A percentile compares a stretch with the other conserved stretches of the same genome.
phyloP scores from a whole-genome alignment of 2,329 filamentous ascomycete genomes.

The Sporothrix protearum region DNA sequence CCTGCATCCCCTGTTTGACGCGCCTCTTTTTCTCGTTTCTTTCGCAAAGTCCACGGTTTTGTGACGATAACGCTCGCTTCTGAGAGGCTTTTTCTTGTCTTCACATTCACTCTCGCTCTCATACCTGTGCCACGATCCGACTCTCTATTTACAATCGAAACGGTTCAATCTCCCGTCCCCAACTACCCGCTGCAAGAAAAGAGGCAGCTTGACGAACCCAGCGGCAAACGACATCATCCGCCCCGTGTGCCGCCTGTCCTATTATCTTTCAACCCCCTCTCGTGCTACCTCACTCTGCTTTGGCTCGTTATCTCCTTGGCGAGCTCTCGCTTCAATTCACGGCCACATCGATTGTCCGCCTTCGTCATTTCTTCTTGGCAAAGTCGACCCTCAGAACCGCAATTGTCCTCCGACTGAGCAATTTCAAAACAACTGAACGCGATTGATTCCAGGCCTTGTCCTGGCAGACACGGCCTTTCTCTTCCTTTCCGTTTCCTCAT shows the following conservation, averaged over 20 bases:
- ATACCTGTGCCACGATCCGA: not conserved
- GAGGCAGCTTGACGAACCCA: not conserved
- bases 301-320: not conserved
- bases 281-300: not conserved
- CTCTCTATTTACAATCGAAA: not conserved
- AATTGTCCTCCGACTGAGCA: not conserved
- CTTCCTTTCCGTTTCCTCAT: not conserved
- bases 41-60: not conserved
- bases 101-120: not conserved
- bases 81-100: too few species aligned
- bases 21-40: not conserved
- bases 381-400: not conserved
- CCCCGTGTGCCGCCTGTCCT: not conserved
- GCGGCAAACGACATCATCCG: constrained; percentile 18
- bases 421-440: not conserved
- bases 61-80: not conserved
- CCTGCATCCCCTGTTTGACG: not conserved
- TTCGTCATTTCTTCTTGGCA: not conserved
- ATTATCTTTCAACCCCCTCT: not conserved
- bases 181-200: not conserved
- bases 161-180: not conserved
- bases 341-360: not conserved
- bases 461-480: not conserved
- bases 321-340: not conserved
- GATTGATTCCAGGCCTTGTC: not conserved